Evolutionary conservation across 257 asterid species (phyloP).

Genomic region (Gardenia jasminoides): DNA sequence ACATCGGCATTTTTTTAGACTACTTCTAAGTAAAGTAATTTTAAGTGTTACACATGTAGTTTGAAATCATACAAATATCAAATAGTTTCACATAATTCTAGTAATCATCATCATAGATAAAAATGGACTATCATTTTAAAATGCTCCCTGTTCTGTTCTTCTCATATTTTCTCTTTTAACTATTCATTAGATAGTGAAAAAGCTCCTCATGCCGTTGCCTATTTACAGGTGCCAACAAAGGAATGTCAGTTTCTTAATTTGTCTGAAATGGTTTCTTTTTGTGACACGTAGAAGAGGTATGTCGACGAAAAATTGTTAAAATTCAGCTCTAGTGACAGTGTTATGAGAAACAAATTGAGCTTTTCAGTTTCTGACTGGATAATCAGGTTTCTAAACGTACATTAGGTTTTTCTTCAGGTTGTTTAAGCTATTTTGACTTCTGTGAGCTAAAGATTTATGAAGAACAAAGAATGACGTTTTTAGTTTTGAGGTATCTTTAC

Average conservation of each 20-base stretch:
- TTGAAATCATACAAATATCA: not conserved
- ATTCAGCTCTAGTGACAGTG: not conserved
- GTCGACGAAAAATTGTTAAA: not conserved
- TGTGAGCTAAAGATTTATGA: not conserved
- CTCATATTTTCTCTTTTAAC: not conserved
- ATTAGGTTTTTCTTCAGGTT: not conserved
- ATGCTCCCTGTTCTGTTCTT: not conserved
- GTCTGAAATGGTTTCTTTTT: not conserved
- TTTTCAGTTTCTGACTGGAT: not conserved
- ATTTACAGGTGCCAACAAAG: slow-evolving; percentile 1
- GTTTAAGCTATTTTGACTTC: not conserved
- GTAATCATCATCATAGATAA: not conserved
- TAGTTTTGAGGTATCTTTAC: not conserved
- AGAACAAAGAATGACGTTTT: too few species aligned
- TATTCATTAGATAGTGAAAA: not conserved
- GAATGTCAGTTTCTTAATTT: not conserved
- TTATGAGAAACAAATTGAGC: not conserved
- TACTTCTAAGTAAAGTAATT: not conserved
- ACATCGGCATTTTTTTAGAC: not conserved
- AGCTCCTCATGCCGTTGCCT: not conserved
- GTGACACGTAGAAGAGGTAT: not conserved
- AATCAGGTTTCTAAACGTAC: not conserved
- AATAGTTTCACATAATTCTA: not conserved
- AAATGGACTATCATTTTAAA: not conserved
- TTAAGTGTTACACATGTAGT: not conserved